Percentiles rank a stretch among this genome's conserved stretches.
Conservation (phyloP, 2,329 filamentous ascomycete genomes). For the Tolypocladium pustulatum region DNA sequence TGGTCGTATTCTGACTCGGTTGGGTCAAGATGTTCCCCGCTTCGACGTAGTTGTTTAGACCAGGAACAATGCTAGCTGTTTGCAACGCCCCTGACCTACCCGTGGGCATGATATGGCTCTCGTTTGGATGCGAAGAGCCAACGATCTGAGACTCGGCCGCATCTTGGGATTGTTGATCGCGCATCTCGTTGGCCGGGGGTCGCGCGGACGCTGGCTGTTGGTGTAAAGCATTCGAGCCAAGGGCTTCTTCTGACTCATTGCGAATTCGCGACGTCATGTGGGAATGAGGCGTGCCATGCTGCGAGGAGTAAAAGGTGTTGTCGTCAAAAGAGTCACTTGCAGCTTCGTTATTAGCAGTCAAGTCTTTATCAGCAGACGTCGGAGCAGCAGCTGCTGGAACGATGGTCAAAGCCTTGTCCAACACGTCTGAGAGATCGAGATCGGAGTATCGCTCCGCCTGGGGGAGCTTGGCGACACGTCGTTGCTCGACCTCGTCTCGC, state of each 20-base stretch:
- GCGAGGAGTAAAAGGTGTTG: slow-evolving; percentile 93
- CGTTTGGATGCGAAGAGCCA: slow-evolving; percentile 1
- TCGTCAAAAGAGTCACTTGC: slow-evolving; percentile 79
- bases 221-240: slow-evolving; percentile 7
- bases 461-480: slow-evolving; percentile 31
- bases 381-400: slow-evolving; percentile 59
- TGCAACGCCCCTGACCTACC: background rate
- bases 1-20: slow-evolving; percentile 22
- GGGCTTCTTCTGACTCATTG: slow-evolving; percentile 28
- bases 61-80: slow-evolving; percentile 15
- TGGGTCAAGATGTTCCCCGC: slow-evolving; percentile 4
- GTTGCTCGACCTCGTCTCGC: slow-evolving; percentile 66
- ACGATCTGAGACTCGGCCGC: background rate
- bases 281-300: slow-evolving; percentile 65
- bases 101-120: slow-evolving; percentile 3
- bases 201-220: background rate
- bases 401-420: slow-evolving; percentile 58
- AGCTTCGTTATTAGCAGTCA: slow-evolving; percentile 45
- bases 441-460: slow-evolving; percentile 48
- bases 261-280: slow-evolving; percentile 36
- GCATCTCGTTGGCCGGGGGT: background rate
- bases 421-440: slow-evolving; percentile 62
- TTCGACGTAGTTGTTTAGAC: slow-evolving; percentile 18
- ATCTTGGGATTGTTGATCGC: background rate
- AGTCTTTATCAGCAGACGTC: slow-evolving; percentile 43